Evolutionary conservation across 1,284 basidiomycete species (phyloP), one percentile per base, ranked within the genome.

Genomic region (Ganoderma lucidum): DNA sequence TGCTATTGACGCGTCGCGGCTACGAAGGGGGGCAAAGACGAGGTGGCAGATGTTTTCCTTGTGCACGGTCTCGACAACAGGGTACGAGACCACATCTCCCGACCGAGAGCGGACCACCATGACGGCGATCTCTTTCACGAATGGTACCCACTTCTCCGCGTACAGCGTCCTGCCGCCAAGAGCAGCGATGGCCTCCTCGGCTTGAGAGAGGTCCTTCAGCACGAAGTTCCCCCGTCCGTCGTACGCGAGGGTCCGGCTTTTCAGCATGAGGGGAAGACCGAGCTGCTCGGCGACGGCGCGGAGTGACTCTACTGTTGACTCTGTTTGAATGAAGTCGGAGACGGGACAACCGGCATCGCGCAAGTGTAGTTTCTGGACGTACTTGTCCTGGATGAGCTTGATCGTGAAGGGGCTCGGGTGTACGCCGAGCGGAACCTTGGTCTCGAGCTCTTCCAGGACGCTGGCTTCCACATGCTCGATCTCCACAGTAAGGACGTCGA

Each of bases 171-270:
- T 83, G 64, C 90, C 85, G 1, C 86, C 87, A 15, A 97, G 86
- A 10, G 87, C 84, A 0, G 86, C 77, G 61, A 98, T 87, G 0
- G 96, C 95, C 15, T 88, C 84, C 39, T 83, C 77, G 3, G 87
- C 87, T 65, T 93, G 85, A 17, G 81, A 79, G 3, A 87, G 73
- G 17, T 88, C 83, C 3, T 86, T 87, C 58, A 99, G 80, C 30
- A 93, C 92, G 76, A 89, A 97, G 81, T 99, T 99, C 3, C 97
- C 97, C 71, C 96, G 87, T 6, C 98, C 97, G 78, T 99, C 98
- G 81, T 99, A 99, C 0, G 97, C 98, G 69, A 97, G 84, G 2
- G 95, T 98, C 35, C 96, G 87, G 67, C 93, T 96, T 82, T 99
- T 99, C 75, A 99, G 88, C 97, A 99, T 98, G 65, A 99, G 82